These are phyloP conservation scores for Eucalyptus pauciflora DNA, from an alignment of 345 rosid genomes.

Conservation along the genomic window DNA sequence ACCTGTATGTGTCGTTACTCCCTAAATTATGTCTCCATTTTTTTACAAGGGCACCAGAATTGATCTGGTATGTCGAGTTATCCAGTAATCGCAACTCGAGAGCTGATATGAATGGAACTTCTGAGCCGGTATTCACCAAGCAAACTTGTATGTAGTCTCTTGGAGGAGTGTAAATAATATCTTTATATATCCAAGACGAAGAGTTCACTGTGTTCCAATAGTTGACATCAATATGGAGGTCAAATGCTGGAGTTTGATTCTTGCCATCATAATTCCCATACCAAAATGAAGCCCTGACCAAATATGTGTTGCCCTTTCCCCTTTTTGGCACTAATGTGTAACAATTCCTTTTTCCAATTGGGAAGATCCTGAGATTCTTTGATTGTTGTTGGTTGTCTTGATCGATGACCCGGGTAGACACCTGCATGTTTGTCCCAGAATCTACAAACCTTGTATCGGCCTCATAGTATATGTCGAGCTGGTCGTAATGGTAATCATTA, in stretches of 20 bases:
- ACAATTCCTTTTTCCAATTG: conserved; percentile 17
- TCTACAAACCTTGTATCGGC: conserved; percentile 1
- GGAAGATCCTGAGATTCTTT: conserved; percentile 5
- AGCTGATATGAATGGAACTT: no score
- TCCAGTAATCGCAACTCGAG: no score
- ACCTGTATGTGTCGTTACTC: accelerated
- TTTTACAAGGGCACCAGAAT: no score
- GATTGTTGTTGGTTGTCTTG: background rate
- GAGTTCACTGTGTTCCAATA: no score
- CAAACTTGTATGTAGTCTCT: no score
- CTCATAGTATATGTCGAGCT: background rate
- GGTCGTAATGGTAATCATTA: background rate
- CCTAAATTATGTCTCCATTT: accelerated
- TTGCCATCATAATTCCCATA: conserved; percentile 43
- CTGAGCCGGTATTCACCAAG: no score
- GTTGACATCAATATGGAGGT: no score
- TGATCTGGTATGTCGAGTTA: no score
- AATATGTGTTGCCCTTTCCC: conserved; percentile 4
- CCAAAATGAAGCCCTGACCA: conserved; percentile 35
- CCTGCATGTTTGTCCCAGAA: background rate
- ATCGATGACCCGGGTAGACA: background rate
- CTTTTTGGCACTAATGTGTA: background rate
- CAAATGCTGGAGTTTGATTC: no score
- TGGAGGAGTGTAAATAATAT: no score
- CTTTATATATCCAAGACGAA: accelerated